A percentile compares a stretch with the other conserved stretches of the same genome.
These are phyloP conservation scores for Tricharina praecox DNA, from an alignment of 495 filamentous ascomycete genomes.

Conservation along the genomic window DNA sequence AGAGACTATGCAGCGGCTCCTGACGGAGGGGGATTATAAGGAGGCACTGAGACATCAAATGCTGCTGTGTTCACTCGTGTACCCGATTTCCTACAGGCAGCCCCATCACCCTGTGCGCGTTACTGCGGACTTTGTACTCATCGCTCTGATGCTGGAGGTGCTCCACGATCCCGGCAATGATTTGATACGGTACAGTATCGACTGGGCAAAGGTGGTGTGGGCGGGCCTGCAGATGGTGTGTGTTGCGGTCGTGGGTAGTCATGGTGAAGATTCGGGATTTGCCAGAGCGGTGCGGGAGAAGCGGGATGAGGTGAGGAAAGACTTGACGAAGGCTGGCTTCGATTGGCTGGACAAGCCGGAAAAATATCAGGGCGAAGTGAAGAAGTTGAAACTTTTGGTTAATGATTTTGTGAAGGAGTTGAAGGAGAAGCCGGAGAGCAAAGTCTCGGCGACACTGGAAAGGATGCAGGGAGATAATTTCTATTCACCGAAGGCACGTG, in stretches of 20 bases:
- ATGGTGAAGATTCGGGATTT: slow-evolving; percentile 14
- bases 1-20: slow-evolving; percentile 11
- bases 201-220: slow-evolving; percentile 22
- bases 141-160: slow-evolving; percentile 16
- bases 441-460: too few species aligned
- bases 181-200: slow-evolving; percentile 6
- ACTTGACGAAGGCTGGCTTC: slow-evolving; percentile 12
- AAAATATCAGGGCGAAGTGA: neutral
- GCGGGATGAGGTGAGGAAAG: slow-evolving; percentile 15
- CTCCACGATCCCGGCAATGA: slow-evolving; percentile 2
- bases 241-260: slow-evolving; percentile 15
- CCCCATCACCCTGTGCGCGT: slow-evolving; percentile 19
- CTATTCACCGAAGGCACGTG: too few species aligned
- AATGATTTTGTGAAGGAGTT: neutral
- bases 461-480: too few species aligned
- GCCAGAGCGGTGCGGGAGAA: slow-evolving; percentile 12
- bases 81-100: slow-evolving; percentile 17
- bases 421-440: neutral
- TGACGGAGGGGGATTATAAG: slow-evolving; percentile 9
- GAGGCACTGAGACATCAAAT: slow-evolving; percentile 14
- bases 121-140: slow-evolving; percentile 17
- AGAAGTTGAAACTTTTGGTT: neutral
- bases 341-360: neutral
- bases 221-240: slow-evolving; percentile 14
- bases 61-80: slow-evolving; percentile 11